phyloP scores from a whole-genome alignment of 116 monocot species.

The Zostera marina region DNA sequence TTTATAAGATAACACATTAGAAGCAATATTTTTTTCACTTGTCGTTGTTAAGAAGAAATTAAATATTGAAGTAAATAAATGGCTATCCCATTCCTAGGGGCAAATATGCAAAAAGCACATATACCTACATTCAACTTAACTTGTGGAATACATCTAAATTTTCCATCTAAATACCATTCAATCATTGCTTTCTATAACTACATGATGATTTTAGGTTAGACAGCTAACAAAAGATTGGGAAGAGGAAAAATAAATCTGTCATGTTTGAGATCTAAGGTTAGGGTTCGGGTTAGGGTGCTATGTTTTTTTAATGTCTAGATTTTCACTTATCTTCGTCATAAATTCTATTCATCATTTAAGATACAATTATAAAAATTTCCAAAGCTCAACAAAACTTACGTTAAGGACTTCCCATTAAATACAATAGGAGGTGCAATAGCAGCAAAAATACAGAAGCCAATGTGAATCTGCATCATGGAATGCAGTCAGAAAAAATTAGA shows the following conservation, averaged over 20 bases:
- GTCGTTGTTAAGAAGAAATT: not conserved
- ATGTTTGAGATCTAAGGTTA: not conserved
- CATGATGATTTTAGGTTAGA: no score
- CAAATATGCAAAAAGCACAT: no score
- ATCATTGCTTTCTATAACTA: no score
- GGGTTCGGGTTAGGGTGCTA: no score
- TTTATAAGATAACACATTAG: not conserved
- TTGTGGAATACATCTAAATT: no score
- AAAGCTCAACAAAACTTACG: constrained; percentile 40
- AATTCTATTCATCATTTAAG: not conserved
- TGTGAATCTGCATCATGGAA: constrained; percentile 49
- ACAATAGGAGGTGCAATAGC: constrained; percentile 94
- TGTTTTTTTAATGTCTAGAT: no score
- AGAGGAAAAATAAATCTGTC: no score
- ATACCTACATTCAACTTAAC: no score
- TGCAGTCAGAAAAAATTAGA: not conserved
- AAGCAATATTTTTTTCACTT: not conserved
- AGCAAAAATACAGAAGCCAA: constrained; percentile 67
- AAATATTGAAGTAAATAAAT: no score
- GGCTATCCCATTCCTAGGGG: no score
- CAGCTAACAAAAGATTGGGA: no score
- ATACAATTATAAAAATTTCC: not conserved
- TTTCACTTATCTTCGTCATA: not conserved
- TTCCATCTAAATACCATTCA: no score
- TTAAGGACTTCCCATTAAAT: constrained; percentile 88